Evolutionary conservation across 495 filamentous ascomycete genomes (phyloP).

Genomic region (Podospora tetraspora): DNA sequence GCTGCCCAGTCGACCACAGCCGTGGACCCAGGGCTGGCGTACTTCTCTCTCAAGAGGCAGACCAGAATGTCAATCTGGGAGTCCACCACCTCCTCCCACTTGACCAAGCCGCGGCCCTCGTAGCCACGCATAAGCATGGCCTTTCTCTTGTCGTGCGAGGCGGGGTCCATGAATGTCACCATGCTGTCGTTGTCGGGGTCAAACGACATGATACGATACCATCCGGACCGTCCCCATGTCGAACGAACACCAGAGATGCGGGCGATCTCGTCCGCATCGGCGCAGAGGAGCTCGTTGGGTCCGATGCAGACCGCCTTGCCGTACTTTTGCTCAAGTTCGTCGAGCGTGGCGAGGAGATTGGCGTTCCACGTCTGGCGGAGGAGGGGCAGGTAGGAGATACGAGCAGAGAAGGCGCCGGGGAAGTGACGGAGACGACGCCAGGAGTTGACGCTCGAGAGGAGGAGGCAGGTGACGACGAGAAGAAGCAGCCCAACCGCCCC

Average conservation of each 20-base stretch:
- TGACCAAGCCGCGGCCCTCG: conserved; percentile 40
- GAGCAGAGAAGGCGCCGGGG: background rate
- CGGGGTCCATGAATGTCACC: conserved; percentile 31
- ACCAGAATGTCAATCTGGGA: background rate
- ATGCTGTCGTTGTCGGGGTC: conserved; percentile 17
- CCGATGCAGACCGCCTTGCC: conserved; percentile 42
- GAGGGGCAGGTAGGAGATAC: background rate
- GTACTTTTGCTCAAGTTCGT: conserved; percentile 32
- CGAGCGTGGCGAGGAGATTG: conserved; percentile 4
- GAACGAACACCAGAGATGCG: conserved; percentile 25
- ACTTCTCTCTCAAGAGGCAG: background rate
- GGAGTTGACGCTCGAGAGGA: background rate
- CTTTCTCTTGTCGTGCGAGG: conserved; percentile 29
- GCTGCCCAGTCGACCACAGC: conserved; percentile 6
- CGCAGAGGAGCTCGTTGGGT: conserved; percentile 28
- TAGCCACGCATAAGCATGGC: conserved; percentile 36
- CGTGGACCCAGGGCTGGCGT: background rate
- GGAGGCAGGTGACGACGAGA: background rate
- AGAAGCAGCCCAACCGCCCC: background rate
- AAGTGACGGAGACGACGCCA: background rate
- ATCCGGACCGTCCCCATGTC: conserved; percentile 6
- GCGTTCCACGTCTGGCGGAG: background rate
- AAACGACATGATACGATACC: conserved; percentile 3
- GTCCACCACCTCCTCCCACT: conserved; percentile 40
- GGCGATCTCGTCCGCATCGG: conserved; percentile 27